Conservation (phyloP, 1,284 basidiomycete genomes). For the Irpex rosettiformis region DNA sequence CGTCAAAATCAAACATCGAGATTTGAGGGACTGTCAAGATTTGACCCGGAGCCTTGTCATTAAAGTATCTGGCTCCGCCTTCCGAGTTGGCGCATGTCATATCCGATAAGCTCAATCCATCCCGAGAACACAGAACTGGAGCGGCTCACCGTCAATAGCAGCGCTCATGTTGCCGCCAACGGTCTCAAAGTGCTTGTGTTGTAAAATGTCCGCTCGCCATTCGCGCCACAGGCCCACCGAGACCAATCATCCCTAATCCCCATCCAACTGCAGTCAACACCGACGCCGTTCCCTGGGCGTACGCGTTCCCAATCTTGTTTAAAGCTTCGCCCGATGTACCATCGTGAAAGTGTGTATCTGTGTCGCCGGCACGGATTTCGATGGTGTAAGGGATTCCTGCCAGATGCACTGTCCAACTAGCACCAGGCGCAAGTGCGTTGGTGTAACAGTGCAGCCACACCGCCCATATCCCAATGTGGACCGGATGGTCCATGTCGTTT, state of each 20-base stretch:
- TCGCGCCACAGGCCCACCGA: neutral
- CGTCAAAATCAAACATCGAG: neutral
- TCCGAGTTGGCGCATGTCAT: too few species aligned
- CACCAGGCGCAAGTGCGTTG: constrained; percentile 1
- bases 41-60: neutral
- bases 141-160: neutral
- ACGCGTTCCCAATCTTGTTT: neutral
- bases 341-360: neutral
- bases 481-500: neutral
- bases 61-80: constrained; percentile 2
- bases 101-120: neutral
- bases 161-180: neutral
- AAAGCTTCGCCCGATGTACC: neutral
- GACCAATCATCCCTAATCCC: neutral
- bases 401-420: neutral
- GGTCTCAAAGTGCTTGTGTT: neutral
- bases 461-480: neutral
- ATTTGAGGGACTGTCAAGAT: neutral
- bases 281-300: neutral
- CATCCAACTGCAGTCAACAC: neutral
- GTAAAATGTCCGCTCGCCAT: neutral
- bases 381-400: constrained; percentile 1
- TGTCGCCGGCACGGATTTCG: neutral
- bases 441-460: neutral
- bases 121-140: neutral